Base-by-base conservation (phyloP, 2,329 filamentous ascomycete species). In the Leptodontidium sp. region DNA sequence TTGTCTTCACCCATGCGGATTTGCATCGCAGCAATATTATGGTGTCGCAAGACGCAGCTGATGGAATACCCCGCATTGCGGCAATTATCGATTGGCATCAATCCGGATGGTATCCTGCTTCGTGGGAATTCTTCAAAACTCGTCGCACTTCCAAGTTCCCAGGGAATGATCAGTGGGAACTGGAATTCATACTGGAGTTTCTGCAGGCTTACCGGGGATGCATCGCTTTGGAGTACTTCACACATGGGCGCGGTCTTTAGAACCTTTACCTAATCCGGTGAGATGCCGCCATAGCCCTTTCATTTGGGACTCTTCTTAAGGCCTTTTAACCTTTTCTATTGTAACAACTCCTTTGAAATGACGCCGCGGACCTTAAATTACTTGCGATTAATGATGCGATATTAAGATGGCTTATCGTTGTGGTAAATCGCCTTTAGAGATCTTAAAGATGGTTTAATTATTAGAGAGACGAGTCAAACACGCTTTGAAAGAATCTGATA, bases 41-140 rank as follows among this genome's bases (percentile, higher is more conserved):
- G 57, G 52, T 69, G 50, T 52, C 58, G 9, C 12, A 7, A 15
- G 38, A 43, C 29, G 50, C 49, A 43, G 47, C 52, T 15, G 32
- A 68, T 57, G 57, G 26, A 11, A 43, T 15, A 24, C 63, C 58
- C 6, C n/a, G 52, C 2, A 24, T 69, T 24, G 32, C 43, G 5
- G 63, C 50, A 2, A 64, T 69, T 38, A 15, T 69, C 40, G 67
- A 69, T 17, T 69, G 67, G 67, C 63, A 66, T 64, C 67, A 69
- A 29, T 62, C 67, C 21, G 63, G 67, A 5, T 69, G 67, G 67
- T 69, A 69, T 61, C 67, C 67, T 43, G 67, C 57, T 11, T 26
- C 26, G 4, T 69, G 67, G 67, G 67, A 69, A 38, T 69, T 63
- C 24, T 66, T 55, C 47, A 69, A 69, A 35, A 57, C 66, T 24